Evolutionary conservation across 306 rosid genomes (phyloP), one percentile per base, ranked within the genome.

Genomic region (Canavalia ensiformis): DNA sequence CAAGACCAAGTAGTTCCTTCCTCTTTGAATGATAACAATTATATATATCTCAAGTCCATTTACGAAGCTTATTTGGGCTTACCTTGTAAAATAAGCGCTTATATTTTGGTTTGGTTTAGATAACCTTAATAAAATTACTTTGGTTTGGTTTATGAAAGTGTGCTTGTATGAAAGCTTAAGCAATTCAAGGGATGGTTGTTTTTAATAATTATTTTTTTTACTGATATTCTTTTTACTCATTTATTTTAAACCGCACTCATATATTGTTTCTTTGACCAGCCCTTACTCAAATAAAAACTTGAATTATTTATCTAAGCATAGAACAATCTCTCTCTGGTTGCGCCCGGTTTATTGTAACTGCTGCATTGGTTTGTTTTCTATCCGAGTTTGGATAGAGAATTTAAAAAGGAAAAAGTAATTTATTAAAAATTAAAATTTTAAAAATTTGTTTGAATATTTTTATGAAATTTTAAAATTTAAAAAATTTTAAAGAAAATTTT

Each of bases 1-100:
- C 59, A 71, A 79, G 77, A 72, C 76, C 44, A 87, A 83, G 76
- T 82, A 75, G 63, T 79, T 77, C 46, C 77, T 79, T 66, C 65
- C 6, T 55, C 55, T 18, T 73, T 70, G 50, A 55, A 18, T 76
- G 45, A 2, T 76, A 66, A 66, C 45, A 18, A 2, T 74, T 77
- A 6, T 68, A 58, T 73, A 6, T 68, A 58, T 73, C 44, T 49
- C 42, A 31, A 1, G 5, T 35, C 4, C 47, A 54, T 35, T 11
- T 10, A n/a, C 35, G 35, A 7, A 31, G 52, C 8, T 2, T 77
- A 28, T 52, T 77, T 66, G 31, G 56, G 25, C 44, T 56, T 66
- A 12, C 31, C 74, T 42, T 50, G 2, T 28, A 39, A 66, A 28
- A 52, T 37, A 52, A 52, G 30, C 4, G 7, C 33, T 50, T 11